Percentiles rank a stretch among this genome's conserved stretches.
Evolutionary conservation across 805 yeast genomes (phyloP).

Genomic region (Maudiozyma barnettii): DNA sequence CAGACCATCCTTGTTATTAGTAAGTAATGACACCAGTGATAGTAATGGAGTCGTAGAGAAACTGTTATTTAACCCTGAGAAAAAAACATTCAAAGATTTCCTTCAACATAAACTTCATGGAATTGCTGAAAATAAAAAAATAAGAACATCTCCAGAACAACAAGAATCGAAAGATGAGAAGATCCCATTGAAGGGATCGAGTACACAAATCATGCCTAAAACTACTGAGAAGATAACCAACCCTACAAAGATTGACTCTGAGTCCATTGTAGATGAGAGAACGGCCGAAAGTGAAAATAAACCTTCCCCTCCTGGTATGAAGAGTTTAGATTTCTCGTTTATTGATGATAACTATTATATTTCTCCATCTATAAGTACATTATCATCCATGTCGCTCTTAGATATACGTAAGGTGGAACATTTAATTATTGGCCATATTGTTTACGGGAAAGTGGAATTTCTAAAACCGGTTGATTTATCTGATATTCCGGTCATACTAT

Average conservation of each 20-base stretch:
- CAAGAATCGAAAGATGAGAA: neutral
- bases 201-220: neutral
- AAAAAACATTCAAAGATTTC: constrained; percentile 22
- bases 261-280: neutral
- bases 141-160: constrained; percentile 3
- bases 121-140: neutral
- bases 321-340: constrained; percentile 33
- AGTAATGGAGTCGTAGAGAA: constrained; percentile 5
- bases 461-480: constrained; percentile 77
- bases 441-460: constrained; percentile 68
- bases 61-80: constrained; percentile 21
- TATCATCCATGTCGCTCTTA: constrained; percentile 48
- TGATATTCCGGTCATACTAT: constrained; percentile 46
- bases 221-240: neutral
- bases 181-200: neutral
- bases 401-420: constrained; percentile 55
- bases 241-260: neutral
- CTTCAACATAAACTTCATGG: constrained; percentile 15
- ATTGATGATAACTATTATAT: constrained; percentile 80
- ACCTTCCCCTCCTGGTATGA: constrained; percentile 37
- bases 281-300: neutral
- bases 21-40: neutral
- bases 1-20: neutral
- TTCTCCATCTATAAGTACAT: constrained; percentile 61
- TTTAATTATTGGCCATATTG: constrained; percentile 67